Conservation (phyloP, 345 rosid species). For the Fremontodendron californicum region DNA sequence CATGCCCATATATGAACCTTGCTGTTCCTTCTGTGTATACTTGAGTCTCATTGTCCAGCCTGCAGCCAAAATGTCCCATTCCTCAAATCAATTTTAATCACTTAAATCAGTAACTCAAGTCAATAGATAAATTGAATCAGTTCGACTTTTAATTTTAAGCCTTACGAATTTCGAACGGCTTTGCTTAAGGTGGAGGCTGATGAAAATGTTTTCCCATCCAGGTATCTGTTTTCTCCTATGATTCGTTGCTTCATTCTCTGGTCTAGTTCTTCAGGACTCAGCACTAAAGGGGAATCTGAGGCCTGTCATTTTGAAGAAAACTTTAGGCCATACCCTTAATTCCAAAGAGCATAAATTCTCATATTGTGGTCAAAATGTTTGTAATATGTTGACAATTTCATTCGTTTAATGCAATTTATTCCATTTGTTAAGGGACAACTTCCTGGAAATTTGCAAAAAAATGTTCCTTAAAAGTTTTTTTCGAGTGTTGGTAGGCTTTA, state of each 20-base stretch:
- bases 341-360: background rate
- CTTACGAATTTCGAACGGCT: constrained; percentile 54
- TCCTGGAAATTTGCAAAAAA: background rate
- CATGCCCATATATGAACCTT: constrained; percentile 61
- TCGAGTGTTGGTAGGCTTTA: constrained; percentile 10
- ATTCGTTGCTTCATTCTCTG: constrained; percentile 43
- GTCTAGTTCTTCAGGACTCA: constrained; percentile 47
- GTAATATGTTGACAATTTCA: background rate
- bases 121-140: background rate
- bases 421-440: background rate
- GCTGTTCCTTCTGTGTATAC: constrained; percentile 60
- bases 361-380: background rate
- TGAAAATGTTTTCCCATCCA: constrained; percentile 52
- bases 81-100: background rate
- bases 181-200: constrained; percentile 52
- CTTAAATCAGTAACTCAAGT: background rate
- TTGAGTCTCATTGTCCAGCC: constrained; percentile 55
- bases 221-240: constrained; percentile 46
- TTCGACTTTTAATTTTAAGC: no score
- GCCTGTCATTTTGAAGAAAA: constrained; percentile 33
- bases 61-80: constrained; percentile 20
- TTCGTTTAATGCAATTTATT: background rate
- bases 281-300: constrained; percentile 41
- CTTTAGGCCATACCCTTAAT: background rate
- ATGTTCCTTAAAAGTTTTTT: background rate